Percentiles rank a stretch among this genome's conserved stretches.
Evolutionary conservation across 768 basidiomycete species (phyloP).

Genomic region (Suillus alpinus): DNA sequence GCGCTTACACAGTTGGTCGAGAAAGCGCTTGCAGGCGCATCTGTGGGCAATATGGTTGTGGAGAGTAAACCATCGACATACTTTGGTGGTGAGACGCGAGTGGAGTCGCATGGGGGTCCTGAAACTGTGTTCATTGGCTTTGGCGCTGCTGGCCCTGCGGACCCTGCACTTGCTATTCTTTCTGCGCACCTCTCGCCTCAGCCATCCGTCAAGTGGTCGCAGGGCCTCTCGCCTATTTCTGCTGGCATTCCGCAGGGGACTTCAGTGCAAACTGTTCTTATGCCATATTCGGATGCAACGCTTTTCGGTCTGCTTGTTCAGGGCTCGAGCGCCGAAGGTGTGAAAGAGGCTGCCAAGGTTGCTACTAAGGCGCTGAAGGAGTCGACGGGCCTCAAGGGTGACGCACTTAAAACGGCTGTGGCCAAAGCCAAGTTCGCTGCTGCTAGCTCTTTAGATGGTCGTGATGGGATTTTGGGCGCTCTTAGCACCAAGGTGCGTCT

Average conservation of each 20-base stretch:
- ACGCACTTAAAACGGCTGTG: conserved; percentile 77
- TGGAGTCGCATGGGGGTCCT: conserved; percentile 56
- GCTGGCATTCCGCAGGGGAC: conserved; percentile 55
- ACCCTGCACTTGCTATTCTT: conserved; percentile 76
- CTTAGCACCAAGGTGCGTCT: conserved; percentile 63
- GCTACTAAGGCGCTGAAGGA: conserved; percentile 65
- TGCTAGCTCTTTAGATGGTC: conserved; percentile 65
- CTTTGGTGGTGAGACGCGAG: conserved; percentile 85
- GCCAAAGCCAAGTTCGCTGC: conserved; percentile 87
- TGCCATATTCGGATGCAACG: conserved; percentile 90
- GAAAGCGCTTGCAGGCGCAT: conserved; percentile 51
- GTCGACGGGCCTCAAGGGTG: conserved; percentile 47
- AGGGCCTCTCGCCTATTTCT: conserved; percentile 68
- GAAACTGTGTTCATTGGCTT: conserved; percentile 88
- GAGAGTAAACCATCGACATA: conserved; percentile 39
- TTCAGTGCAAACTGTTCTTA: conserved; percentile 68
- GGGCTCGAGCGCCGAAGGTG: conserved; percentile 57
- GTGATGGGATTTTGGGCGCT: conserved; percentile 61
- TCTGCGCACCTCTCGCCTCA: conserved; percentile 76
- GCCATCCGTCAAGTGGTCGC: conserved; percentile 84
- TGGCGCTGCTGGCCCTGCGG: conserved; percentile 63
- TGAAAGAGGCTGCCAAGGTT: conserved; percentile 66
- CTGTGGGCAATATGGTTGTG: conserved; percentile 32
- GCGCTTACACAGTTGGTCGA: conserved; percentile 70
- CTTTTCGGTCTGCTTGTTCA: conserved; percentile 83